Evolutionary conservation across 371 early-diverging fungal species (phyloP), one percentile per base, ranked within the genome.

Genomic region (Rhizopus arrhizus): DNA sequence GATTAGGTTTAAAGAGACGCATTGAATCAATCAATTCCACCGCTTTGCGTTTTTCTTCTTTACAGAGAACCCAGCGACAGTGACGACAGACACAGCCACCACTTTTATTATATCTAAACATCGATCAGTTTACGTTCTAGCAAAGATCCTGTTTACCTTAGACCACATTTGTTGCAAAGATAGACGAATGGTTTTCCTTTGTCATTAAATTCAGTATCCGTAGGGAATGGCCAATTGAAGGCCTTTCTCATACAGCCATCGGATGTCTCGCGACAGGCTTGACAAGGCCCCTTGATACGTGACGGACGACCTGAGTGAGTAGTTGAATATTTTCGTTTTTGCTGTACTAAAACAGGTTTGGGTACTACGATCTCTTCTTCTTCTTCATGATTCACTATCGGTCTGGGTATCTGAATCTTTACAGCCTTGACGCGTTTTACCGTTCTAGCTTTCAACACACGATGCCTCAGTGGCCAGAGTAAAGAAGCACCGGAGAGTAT

Each of bases 171-270:
- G 70, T 80, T 80, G 62, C 80, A 80, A 22, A 80, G 68, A 60
- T 77, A 75, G 50, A 77, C 77, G 72, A 71, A 80, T 0, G 75
- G 70, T 34, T 66, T 64, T 12, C 80, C 80, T 50, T 80, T 77
- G 46, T 75, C 75, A 62, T 75, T 70, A 48, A 70, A 73, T 3
- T 66, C 45, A 0, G 64, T 56, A 52, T 62, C 68, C 9, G 70
- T 66, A 50, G 74, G 63, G 53, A 80, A 77, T n/a, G 80, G 80
- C 80, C 80, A 80, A 61, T 77, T 59, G 49, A 75, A 80, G 13
- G 77, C 80, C 42, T 80, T 80, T n/a, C 80, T 72, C 75, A 80
- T 80, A 58, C 80, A 80, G 9, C 74, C 75, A 56, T 80, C 80
- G 8, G 77, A 73, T 15, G 70, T 61, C 51, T 77, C 75, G 46